Base-by-base conservation (phyloP, 192 early-diverging fungal species). In the Coemansia sp. region DNA sequence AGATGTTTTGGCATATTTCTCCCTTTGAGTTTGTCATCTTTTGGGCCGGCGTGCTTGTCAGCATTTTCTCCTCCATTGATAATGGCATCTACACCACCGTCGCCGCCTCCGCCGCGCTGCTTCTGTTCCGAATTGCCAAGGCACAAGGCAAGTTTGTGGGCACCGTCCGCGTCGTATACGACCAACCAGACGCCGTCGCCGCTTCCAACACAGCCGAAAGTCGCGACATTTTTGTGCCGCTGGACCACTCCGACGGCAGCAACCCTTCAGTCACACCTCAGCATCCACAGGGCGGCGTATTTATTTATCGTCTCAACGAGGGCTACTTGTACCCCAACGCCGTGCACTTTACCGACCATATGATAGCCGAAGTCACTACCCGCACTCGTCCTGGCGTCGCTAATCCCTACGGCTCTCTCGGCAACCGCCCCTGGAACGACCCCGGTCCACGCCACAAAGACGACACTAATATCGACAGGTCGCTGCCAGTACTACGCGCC, bases 51-150 rank as follows among this genome's bases (percentile, higher is more conserved):
- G 79, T 91, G 46, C 69, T 89, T 43, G 86, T 88, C 69, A 80
- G 78, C 46, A 39, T 85, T 3, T 80, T 85, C 63, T 73, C 85
- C 41, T 72, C 81, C 15, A 89, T 94, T 60, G 92, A 95, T 81
- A 89, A 86, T 31, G 92, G 90, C 64, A 94, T 98, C 67, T 95
- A 94, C 69, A 84, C 89, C 7, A 86, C 92, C 11, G 90, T 94
- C 7, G 90, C 71, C 2, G 62, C 79, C 62, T 89, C 95, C 0
- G 83, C 90, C 12, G 69, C 92, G 1, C 80, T 98, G 33, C 82
- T 95, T n/a, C 85, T 98, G 18, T 85, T 91, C 75, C 88, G 94
- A 29, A 74, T 93, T 40, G 93, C 96, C 38, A 82, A 77, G 75
- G 77, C 84, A 0, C 75, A 75, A 22, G 76, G 84, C 27, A 75